Evolutionary conservation across 2,329 filamentous ascomycete species (phyloP).

Genomic region (Pestalotiopsis sp.): DNA sequence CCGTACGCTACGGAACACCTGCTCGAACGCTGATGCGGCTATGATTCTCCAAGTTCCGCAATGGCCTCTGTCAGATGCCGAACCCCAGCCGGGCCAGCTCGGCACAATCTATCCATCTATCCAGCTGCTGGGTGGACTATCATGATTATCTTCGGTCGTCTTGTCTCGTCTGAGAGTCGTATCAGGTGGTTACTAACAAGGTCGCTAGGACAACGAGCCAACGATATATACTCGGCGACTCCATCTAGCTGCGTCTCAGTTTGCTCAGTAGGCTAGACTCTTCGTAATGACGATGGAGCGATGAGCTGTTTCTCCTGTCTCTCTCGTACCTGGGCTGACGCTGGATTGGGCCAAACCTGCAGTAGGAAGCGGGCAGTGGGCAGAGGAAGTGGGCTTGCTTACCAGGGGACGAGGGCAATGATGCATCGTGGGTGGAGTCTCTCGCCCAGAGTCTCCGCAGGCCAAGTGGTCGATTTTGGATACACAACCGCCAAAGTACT

Average conservation of each 20-base stretch:
- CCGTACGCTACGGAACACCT: no score
- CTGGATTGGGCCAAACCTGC: not conserved
- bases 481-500: not conserved
- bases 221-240: not conserved
- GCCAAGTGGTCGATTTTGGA: not conserved
- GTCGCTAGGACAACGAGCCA: not conserved
- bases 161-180: not conserved
- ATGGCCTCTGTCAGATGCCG: not conserved
- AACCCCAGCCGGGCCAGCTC: not conserved
- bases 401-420: not conserved
- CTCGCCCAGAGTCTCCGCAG: not conserved
- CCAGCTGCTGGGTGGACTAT: not conserved
- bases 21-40: not conserved
- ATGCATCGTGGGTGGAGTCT: not conserved
- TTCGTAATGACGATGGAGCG: not conserved
- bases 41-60: not conserved
- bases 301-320: not conserved
- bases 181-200: not conserved
- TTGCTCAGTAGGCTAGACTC: not conserved
- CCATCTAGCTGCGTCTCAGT: not conserved
- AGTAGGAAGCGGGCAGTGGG: not conserved
- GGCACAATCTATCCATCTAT: not conserved
- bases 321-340: not conserved
- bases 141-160: not conserved
- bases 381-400: not conserved